Percentiles rank a stretch among this genome's conserved stretches.
Conservation (phyloP, 139 green algal species). For the Chlorella sorokiniana region DNA sequence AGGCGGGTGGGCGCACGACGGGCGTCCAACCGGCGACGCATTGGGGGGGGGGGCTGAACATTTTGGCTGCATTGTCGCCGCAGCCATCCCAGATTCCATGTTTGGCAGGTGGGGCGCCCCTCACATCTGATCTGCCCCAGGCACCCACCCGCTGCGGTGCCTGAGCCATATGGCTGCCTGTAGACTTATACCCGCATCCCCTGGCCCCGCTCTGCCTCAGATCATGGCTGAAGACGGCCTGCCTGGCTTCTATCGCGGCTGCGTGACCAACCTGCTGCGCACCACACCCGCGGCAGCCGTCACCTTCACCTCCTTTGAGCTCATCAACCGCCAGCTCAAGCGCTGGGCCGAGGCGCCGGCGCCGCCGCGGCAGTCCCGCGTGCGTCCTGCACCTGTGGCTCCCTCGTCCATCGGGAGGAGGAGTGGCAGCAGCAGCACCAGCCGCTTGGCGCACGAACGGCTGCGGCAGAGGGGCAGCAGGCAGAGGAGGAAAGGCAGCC, state of each 20-base stretch:
- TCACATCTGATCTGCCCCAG: not conserved
- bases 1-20: not conserved
- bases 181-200: not conserved
- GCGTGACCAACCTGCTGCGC: slow-evolving; percentile 90
- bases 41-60: no score
- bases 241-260: slow-evolving; percentile 82
- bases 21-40: not conserved
- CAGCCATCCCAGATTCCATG: no score
- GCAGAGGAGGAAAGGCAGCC: not conserved
- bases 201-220: slow-evolving; percentile 3
- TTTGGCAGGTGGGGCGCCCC: no score
- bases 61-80: no score
- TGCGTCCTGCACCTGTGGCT: not conserved
- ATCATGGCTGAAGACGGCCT: slow-evolving; percentile 68
- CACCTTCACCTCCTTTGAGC: slow-evolving; percentile 97
- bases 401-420: not conserved
- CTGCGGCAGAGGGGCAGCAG: not conserved
- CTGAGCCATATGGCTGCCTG: no score
- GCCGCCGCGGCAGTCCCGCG: not conserved
- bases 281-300: slow-evolving; percentile 96
- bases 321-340: slow-evolving; percentile 82
- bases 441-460: not conserved
- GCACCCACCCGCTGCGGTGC: not conserved
- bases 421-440: not conserved
- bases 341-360: slow-evolving; percentile 26